phyloP scores from a whole-genome alignment of 495 filamentous ascomycete genomes.

The Penicillium goetzii region DNA sequence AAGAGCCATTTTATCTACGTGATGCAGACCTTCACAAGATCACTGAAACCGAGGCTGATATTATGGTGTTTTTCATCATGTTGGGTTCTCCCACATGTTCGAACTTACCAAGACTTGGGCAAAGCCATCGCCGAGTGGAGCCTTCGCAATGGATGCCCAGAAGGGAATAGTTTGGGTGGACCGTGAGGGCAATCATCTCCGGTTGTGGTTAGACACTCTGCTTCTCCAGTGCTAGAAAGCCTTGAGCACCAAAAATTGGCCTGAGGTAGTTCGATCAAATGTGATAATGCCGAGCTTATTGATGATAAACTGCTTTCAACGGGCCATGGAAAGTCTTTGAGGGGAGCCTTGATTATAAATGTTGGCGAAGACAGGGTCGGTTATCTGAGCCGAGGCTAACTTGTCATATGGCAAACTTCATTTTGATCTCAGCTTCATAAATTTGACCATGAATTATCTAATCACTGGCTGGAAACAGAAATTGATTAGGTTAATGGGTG shows the following conservation, averaged over 20 bases:
- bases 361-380: neutral
- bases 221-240: neutral
- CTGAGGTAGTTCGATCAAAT: neutral
- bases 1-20: slow-evolving; percentile 2
- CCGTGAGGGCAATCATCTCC: neutral
- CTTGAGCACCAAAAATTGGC: neutral
- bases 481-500: neutral
- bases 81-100: neutral
- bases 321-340: neutral
- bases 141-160: slow-evolving; percentile 7
- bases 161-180: slow-evolving; percentile 1
- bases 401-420: neutral
- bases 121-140: neutral
- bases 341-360: neutral
- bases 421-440: neutral
- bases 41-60: slow-evolving; percentile 6
- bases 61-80: neutral
- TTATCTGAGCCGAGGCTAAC: neutral
- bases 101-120: neutral
- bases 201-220: neutral
- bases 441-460: too few species aligned
- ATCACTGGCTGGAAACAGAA: too few species aligned
- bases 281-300: neutral
- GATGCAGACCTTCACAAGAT: neutral
- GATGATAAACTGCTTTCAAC: neutral